Base-by-base conservation (phyloP, 106 monocot genomes). In the Chionographis japonica region DNA sequence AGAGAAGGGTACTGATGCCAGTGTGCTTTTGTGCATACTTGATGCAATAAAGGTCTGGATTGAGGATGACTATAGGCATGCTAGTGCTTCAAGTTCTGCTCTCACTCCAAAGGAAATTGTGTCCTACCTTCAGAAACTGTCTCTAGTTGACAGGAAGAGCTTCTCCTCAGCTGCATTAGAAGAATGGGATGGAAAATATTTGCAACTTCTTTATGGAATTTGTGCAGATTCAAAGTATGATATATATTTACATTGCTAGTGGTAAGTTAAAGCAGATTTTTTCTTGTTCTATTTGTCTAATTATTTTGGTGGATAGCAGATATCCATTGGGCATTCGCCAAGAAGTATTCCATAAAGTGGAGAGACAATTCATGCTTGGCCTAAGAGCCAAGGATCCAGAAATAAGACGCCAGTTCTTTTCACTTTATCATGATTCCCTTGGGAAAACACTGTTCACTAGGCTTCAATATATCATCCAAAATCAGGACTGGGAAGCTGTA, bases 401-500 rank as follows among this genome's bases (percentile, higher is more conserved):
- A 76, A 81, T 77, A 16, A 86, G 98, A 61, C 87, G 72, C 36
- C 73, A 81, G 39, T 98, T 98, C 75, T 98, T 98, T 72, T 69
- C 63, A 52, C 87, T 98, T 46, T 98, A 98, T 72, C 80, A 98
- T 77, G 90, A 98, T 51, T 78, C 90, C 42, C 66, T 98, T 52
- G 79, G 71, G 36, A 90, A 85, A 70, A 81, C 84, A 27, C 62
- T 98, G 35, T 98, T 93, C 61, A 58, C 60, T 16, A 78, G 98
- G 72, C 90, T 98, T 55, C 93, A 98, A n/a, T 98, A 74, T 67
- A 93, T 98, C 61, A 93, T 98, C 60, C 93, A 98, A 60, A 65
- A 63, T 50, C 97, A 98, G 71, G 98, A 98, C 42, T 98, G 98
- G 98, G 98, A 98, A 83, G 78, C 93, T 56, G 93, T 93, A 12